A percentile compares a stretch with the other conserved stretches of the same genome.
These are phyloP conservation scores for Didymella glomerata DNA, from an alignment of 2,329 filamentous ascomycete species.

Conservation along the genomic window DNA sequence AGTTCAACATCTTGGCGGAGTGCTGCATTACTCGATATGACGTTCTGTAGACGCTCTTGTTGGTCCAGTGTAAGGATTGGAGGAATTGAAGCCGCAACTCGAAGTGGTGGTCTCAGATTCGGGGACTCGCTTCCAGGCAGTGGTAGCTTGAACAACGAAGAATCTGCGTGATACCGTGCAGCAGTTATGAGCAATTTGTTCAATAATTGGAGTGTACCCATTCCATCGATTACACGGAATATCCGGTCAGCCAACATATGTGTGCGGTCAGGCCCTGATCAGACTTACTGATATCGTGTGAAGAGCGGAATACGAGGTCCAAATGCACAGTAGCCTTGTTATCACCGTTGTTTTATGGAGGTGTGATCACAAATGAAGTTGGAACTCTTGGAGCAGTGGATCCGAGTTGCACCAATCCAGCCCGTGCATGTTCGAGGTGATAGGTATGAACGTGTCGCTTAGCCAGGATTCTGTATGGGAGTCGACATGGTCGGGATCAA, in stretches of 20 bases:
- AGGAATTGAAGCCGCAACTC: constrained; percentile 18
- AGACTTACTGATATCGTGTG: constrained; percentile 2
- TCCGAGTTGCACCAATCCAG: constrained; percentile 50
- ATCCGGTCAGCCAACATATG: background rate
- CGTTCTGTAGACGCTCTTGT: constrained; percentile 5
- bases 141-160: constrained; percentile 2
- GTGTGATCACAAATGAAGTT: constrained; percentile 44
- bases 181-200: constrained; percentile 1
- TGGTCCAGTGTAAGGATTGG: constrained; percentile 7
- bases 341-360: background rate
- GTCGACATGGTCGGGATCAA: constrained; percentile 16
- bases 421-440: constrained; percentile 38
- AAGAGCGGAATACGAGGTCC: constrained; percentile 1
- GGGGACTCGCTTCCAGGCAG: constrained; percentile 41
- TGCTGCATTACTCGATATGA: constrained; percentile 12
- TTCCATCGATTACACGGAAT: background rate
- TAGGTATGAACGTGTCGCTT: constrained; percentile 38
- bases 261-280: no score
- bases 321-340: background rate
- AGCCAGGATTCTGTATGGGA: constrained; percentile 37
- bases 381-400: constrained; percentile 32
- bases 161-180: background rate
- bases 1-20: constrained; percentile 3
- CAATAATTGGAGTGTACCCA: constrained; percentile 1
- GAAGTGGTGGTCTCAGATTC: constrained; percentile 28